A percentile compares a stretch with the other conserved stretches of the same genome.
Conservation (phyloP, 106 monocot genomes). For the Dendrobium chrysotoxum region DNA sequence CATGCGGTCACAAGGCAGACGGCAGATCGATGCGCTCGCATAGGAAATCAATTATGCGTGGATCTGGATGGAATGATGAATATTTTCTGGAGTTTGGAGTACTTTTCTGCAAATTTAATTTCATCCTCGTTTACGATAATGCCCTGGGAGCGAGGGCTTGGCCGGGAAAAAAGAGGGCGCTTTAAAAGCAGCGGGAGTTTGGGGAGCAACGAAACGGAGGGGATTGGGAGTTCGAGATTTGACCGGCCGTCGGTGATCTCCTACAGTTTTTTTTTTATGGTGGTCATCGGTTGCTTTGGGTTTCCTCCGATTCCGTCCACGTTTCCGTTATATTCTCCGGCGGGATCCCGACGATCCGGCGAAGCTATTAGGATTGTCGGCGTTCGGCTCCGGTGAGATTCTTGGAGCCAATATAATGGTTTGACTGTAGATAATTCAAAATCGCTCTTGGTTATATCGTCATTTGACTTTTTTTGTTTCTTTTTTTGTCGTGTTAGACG, state of each 20-base stretch:
- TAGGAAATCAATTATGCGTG: neutral
- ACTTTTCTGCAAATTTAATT: slow-evolving; percentile 1
- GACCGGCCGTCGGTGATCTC: neutral
- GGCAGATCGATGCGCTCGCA: neutral
- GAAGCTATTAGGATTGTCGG: neutral
- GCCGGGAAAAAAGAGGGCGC: slow-evolving; percentile 3
- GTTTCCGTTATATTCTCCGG: neutral
- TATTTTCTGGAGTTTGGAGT: neutral
- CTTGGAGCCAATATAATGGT: neutral
- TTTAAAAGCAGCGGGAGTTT: slow-evolving; percentile 1
- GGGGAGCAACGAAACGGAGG: slow-evolving; percentile 9
- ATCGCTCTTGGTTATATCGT: slow-evolving; percentile 1
- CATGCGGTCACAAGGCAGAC: neutral
- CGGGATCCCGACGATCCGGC: neutral
- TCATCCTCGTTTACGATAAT: slow-evolving; percentile 4
- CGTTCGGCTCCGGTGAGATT: slow-evolving; percentile 4
- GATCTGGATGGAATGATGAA: slow-evolving; percentile 1
- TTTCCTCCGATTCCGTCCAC: neutral
- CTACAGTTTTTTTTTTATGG: neutral
- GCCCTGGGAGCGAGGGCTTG: neutral
- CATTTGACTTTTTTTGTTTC: neutral
- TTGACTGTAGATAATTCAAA: neutral
- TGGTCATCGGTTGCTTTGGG: neutral
- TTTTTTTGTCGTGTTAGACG: neutral
- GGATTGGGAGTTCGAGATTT: slow-evolving; percentile 1